Evolutionary conservation across 2,329 filamentous ascomycete genomes (phyloP), one percentile per base, ranked within the genome.

Genomic region (Aspergillus carbonarius): DNA sequence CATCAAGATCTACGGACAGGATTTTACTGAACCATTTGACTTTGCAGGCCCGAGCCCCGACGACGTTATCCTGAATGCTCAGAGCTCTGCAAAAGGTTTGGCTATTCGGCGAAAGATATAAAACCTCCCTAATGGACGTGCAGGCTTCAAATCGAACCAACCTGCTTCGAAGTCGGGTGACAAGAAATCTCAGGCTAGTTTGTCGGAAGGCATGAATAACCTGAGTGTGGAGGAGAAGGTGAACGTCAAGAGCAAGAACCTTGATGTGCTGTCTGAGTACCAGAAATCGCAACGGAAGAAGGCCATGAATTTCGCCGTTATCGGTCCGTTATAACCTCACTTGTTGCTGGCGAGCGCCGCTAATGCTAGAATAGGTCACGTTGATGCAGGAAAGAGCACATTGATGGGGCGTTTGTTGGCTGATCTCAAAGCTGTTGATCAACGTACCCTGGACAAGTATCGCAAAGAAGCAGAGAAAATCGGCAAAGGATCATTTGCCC

Each of bases 341-440:
- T 32, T 40, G 27, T 9, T 25, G 70, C 69, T 51, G 50, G 62
- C 69, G 44, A 12, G 32, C 34, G 25, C n/a, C 13, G 63, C 72
- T 58, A 64, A 61, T 3, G 57, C 72, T 3, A 12, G 46, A 25
- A 25, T 27, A 92, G 92, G 95, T 13, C 95, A 99, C 73, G 95
- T 99, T 56, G 95, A 99, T 74, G 93, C 96, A 54, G 95, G 95
- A 54, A 99, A 99, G 76, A 97, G 92, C 73, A 99, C 95, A 5
- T 83, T 99, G 37, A 98, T 99, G 93, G 95, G 93, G 0, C 87
- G 95, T n/a, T 76, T 99, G 27, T 80, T 99, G 5, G 87, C 93
- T 42, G 95, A 99, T 67, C 83, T 96, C 40, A 90, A 93, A 60
- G 90, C 93, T 25, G 87, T 99, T 6, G 91, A 96, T 65, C 87